Base-by-base conservation (phyloP, 805 yeast genomes). In the Zygoascus tannicola region DNA sequence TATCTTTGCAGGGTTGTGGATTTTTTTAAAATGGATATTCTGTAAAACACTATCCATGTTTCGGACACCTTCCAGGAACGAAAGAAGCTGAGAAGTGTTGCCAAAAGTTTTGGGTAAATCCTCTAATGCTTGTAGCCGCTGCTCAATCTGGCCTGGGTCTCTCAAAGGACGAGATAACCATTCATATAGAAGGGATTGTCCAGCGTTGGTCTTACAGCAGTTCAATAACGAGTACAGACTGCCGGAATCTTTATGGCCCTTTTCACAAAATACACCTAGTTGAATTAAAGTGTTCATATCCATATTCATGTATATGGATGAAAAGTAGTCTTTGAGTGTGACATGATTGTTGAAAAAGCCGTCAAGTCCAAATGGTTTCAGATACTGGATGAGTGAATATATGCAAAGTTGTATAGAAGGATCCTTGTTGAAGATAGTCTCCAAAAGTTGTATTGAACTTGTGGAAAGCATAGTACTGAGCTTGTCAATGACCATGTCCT, bases 101-200 rank as follows among this genome's bases (percentile, higher is more conserved):
- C n/a, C n/a, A n/a, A n/a, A n/a, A n/a, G n/a, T n/a, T n/a, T n/a
- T n/a, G n/a, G n/a, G n/a, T n/a, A n/a, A n/a, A n/a, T n/a, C n/a
- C n/a, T n/a, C 71, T 4, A 80, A 71, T 0, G 94, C 86, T 34
- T 73, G 74, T 0, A 73, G 63, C 21, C 98, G 69, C n/a, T 69
- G 68, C 44, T 73, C 69, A 2, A 92, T 81, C 5, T 64, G 63
- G 1, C 63, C 68, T 23, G 68, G 64, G 35, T 77, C 69, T 0
- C 75, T 62, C 19, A 88, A 67, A 1, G 98, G 98, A 47, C 71
- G 68, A 1, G 77, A 68, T 0, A 88, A 63, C 98, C 98, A 92
- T 32, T 73, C 66, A 22, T 70, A 68, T 12, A 92, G 59, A 46
- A 76, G 53, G 43, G 95, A 63, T 37, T 69, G 72, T 0, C 98